Base-by-base conservation (phyloP, 768 basidiomycete genomes). In the Rhodotorula kratochvilovae region DNA sequence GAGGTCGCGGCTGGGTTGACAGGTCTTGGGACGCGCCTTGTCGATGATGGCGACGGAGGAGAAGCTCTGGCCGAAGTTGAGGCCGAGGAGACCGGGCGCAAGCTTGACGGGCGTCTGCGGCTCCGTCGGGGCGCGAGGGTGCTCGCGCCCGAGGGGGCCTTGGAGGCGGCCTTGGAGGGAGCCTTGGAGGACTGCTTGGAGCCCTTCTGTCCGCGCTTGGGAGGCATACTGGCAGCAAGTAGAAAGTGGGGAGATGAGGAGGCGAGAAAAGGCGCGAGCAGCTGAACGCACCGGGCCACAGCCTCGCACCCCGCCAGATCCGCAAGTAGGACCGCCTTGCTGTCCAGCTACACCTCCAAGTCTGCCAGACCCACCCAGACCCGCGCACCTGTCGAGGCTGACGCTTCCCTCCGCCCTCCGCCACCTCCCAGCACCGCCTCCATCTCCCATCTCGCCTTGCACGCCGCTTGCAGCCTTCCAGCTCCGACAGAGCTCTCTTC, bases 21-120 rank as follows among this genome's bases (percentile, higher is more conserved):
- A 17, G 45, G 45, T 12, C 12, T 12, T 4, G 17, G 54, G 17
- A 36, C 58, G 54, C 35, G 90, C 93, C 85, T 96, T 97, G 77
- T 90, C 91, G 78, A 96, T 88, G 58, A 97, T 90, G 33, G 95
- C 91, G 77, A 99, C 94, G 45, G 91, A 92, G 21, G 94, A 91
- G 80, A 89, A 97, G 43, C 91, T 88, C 81, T 95, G 92, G 27
- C 95, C 96, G 80, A 97, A 90, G 83, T 95, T 97, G 82, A 99
- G 91, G 57, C 95, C 96, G 58, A 98, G 85, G 67, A 93, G 86
- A 16, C 61, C 69, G 2, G 74, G 63, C 2, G 66, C 67, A 33
- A 17, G 23, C 43, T 54, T 27, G 25, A 61, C 48, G n/a, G 74
- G 58, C n/a, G 36, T 39, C 58, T 59, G 58, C 27, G 36, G 74